Evolutionary conservation across 768 basidiomycete genomes (phyloP).

Genomic region (Cantharellus anzutake): DNA sequence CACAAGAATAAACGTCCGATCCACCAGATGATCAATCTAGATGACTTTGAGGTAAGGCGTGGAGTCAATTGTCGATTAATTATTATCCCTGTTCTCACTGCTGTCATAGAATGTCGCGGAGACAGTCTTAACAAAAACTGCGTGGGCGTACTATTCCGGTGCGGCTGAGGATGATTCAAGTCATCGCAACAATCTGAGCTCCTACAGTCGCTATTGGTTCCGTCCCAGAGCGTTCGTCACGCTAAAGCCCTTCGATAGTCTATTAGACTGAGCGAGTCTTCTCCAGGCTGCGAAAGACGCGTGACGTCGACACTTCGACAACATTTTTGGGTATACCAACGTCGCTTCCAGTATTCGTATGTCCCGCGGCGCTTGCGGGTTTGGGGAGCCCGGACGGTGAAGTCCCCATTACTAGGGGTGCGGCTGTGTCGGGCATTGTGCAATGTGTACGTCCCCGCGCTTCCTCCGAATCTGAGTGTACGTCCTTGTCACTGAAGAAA

Average conservation of each 20-base stretch:
- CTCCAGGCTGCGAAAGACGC: slow-evolving; percentile 14
- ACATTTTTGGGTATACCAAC: slow-evolving; percentile 16
- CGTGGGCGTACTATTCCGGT: slow-evolving; percentile 20
- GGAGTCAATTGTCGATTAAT: neutral
- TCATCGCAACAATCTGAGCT: slow-evolving; percentile 6
- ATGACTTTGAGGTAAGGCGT: slow-evolving; percentile 17
- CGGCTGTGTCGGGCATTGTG: slow-evolving; percentile 25
- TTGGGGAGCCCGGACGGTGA: slow-evolving; percentile 34
- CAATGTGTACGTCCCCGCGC: slow-evolving; percentile 23
- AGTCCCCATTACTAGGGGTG: slow-evolving; percentile 25
- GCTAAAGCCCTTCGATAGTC: neutral
- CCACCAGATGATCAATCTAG: slow-evolving; percentile 18
- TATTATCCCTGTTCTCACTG: neutral
- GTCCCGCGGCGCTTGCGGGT: slow-evolving; percentile 22
- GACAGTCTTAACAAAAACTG: slow-evolving; percentile 18
- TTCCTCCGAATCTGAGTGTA: neutral
- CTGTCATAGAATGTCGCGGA: slow-evolving; percentile 14
- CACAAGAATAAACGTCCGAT: slow-evolving; percentile 14
- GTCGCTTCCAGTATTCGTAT: slow-evolving; percentile 23
- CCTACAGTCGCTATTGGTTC: slow-evolving; percentile 9
- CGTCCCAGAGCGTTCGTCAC: slow-evolving; percentile 9
- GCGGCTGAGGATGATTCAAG: slow-evolving; percentile 8
- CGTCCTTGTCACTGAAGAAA: neutral
- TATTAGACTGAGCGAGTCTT: neutral
- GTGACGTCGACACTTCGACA: slow-evolving; percentile 16